Evolutionary conservation across 257 asterid species (phyloP), one percentile per base, ranked within the genome.

Genomic region (Solanum rostratum): DNA sequence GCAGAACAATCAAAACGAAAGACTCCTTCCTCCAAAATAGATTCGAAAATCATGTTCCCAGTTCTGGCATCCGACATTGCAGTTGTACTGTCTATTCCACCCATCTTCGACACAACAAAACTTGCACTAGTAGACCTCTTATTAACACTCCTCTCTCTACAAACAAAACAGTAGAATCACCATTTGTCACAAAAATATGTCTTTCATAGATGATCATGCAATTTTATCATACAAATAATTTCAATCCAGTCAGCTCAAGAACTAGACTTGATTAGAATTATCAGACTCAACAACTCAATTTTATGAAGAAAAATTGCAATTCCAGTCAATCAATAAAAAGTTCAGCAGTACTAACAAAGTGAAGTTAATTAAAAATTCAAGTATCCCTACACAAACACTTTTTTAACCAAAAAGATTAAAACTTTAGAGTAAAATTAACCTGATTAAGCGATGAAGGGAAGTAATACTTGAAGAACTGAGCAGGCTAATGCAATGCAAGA

Each of bases 1-100:
- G 87, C 89, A 18, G 99, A 96, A 85, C 96, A 96, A 89, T 96
- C 99, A 83, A 96, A 95, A 27, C 99, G 96, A 70, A 93, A 93
- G 83, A 93, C 96, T 37, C 98, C 99, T 66, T 96, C 95, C 88
- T 91, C 99, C 13, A 95, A 89, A 88, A 96, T 94, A 6, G 98
- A 97, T 92, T 93, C 92, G 49, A 90, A 95, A 86, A 93, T 69
- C 98, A 96, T 96, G 82, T 92, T 88, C 86, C 98, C 93, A 1
- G 88, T 86, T 83, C 68, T 88, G n/a, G 13, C 86, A 85, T 90
- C 91, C 6, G 92, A 63, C 54, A 49, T 80, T 53, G 62, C 81
- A 57, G 85, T 30, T 55, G 85, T 83, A 82, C 84, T 90, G 70
- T 89, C 95, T 85, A 68, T 10, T 66, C 92, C 93, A 86, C 88